Conservation (phyloP, 2,329 filamentous ascomycete species). For the Aspergillus intermedius region DNA sequence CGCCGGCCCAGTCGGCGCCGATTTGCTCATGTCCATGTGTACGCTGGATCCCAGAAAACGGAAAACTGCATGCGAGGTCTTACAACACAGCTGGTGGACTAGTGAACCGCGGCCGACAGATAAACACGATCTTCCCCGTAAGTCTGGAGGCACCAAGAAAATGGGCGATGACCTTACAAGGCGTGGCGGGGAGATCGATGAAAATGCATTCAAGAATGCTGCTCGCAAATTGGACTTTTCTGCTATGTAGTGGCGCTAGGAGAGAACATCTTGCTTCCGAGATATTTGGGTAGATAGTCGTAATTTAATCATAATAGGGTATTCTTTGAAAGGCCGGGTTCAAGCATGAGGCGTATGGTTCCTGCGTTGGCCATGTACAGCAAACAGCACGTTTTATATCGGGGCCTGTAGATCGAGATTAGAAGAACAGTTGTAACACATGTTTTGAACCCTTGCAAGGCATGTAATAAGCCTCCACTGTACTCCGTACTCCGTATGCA, state of each 20-base stretch:
- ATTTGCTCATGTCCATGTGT: conserved; percentile 80
- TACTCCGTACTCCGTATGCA: neutral
- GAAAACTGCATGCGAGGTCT: conserved; percentile 67
- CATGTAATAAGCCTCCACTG: neutral
- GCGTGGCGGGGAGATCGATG: conserved; percentile 64
- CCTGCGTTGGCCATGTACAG: no score
- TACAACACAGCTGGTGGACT: conserved; percentile 82
- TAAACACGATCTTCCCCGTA: conserved; percentile 74
- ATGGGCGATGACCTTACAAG: conserved; percentile 78
- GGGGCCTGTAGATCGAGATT: no score
- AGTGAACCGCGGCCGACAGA: conserved; percentile 74
- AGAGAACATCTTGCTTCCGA: no score
- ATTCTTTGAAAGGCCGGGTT: no score
- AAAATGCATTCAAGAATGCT: conserved; percentile 61
- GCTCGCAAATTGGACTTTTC: conserved; percentile 79
- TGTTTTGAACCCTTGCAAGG: no score
- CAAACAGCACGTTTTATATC: no score
- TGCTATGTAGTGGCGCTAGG: conserved; percentile 18
- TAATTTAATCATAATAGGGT: no score
- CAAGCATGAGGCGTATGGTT: no score
- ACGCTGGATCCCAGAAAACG: conserved; percentile 79
- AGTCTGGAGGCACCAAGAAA: conserved; percentile 65
- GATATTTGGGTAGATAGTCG: no score
- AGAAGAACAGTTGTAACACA: no score
- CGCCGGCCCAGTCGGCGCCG: conserved; percentile 74